Base-by-base conservation (phyloP, 2,329 filamentous ascomycete genomes). In the Ascochyta koolunga region DNA sequence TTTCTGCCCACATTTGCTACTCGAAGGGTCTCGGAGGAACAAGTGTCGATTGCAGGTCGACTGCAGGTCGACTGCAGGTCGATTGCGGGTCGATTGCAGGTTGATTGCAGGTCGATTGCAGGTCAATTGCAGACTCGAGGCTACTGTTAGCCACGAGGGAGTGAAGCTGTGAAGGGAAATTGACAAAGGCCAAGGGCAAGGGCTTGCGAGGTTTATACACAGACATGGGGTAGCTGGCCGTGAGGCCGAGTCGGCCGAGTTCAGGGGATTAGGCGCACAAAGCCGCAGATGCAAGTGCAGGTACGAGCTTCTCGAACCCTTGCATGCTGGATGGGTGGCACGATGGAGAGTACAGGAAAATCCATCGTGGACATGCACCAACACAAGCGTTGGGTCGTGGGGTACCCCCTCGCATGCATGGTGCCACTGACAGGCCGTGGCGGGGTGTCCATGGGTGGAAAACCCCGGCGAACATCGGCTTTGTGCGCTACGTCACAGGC, bases 391-490 rank as follows among this genome's bases (percentile, higher is more conserved):
- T 35, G 13, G 19, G 3, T 3, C 16, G 9, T 11, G 10, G 6
- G n/a, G n/a, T n/a, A n/a, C n/a, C 51, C 51, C 44, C 40, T 52
- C 48, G 37, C 25, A 56, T 38, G 32, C 47, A 50, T 25, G 19
- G 36, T 48, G 42, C 58, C 56, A 58, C 46, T 55, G 51, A 46
- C 21, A 27, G 45, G 42, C 36, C 36, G 24, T 43, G 46, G 45
- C 50, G 51, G 39, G 35, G 45, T 35, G 19, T 35, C 58, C 47
- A 55, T 62, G 56, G 56, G 60, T 50, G 51, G 51, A 47, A 56
- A 41, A 45, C 18, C 16, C 48, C 64, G 66, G 66, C 61, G 59
- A 66, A 62, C 22, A 25, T 67, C 65, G 65, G 65, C 65, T 22
- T 31, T 25, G 29, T 46, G 40, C 53, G 46, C 52, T 62, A 66